Evolutionary conservation across 305 asterid genomes (phyloP).

Genomic region (Fraxinus platypoda): DNA sequence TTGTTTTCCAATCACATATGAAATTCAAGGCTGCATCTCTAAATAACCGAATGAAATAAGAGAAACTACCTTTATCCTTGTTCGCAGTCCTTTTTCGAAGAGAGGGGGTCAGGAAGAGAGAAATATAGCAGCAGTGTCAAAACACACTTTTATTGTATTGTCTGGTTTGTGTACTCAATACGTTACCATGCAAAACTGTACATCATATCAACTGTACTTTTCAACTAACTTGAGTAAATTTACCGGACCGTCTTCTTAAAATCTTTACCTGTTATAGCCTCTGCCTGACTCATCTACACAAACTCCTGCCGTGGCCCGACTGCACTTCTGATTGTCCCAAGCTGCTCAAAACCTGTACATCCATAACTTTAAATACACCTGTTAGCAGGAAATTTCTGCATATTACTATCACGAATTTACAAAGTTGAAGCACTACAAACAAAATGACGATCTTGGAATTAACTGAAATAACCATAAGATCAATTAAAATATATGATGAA

Average conservation of each 20-base stretch:
- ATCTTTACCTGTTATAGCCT: constrained; percentile 16
- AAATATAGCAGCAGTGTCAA: not conserved
- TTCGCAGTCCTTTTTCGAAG: not conserved
- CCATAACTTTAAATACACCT: constrained; percentile 24
- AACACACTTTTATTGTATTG: not conserved
- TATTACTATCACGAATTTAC: constrained; percentile 1
- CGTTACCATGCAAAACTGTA: not conserved
- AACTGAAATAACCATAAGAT: constrained; percentile 4
- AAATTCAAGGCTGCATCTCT: not conserved
- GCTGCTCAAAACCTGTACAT: constrained; percentile 30
- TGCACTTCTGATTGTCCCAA: not conserved
- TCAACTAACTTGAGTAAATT: not conserved
- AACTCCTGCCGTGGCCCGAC: not conserved
- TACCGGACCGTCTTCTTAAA: not conserved
- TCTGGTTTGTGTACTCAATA: not conserved
- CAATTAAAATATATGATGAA: constrained; percentile 19
- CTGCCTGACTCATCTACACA: not conserved
- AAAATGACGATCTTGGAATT: not conserved
- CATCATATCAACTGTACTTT: not conserved
- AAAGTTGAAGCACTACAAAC: not conserved
- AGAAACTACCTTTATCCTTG: not conserved
- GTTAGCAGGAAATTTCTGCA: constrained; percentile 26
- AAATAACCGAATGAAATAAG: not conserved
- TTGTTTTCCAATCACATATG: not conserved
- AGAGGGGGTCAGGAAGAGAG: not conserved